Conservation (phyloP, 768 basidiomycete genomes). For the Tricholoma bakamatsutake region DNA sequence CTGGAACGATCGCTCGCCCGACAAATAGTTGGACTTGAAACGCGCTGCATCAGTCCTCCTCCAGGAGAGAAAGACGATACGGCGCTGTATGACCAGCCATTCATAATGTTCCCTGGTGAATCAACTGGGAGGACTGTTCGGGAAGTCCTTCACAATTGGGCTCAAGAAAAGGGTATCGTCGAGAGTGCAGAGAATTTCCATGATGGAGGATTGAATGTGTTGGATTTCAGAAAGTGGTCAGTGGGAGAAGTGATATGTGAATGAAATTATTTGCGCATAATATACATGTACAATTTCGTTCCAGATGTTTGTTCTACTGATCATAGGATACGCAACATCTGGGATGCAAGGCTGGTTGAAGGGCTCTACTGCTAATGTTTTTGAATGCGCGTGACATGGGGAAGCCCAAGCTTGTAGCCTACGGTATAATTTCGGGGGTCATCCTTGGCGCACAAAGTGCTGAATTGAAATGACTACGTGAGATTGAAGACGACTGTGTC, state of each 20-base stretch:
- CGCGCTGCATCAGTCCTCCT: constrained; percentile 38
- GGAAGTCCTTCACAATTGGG: constrained; percentile 51
- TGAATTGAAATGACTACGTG: neutral
- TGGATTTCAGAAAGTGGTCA: constrained; percentile 63
- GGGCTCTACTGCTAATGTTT: constrained; percentile 16
- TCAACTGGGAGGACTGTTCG: constrained; percentile 34
- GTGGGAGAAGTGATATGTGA: constrained; percentile 39
- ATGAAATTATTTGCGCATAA: neutral
- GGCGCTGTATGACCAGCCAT: constrained; percentile 66
- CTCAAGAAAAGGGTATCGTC: constrained; percentile 39
- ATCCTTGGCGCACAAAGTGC: constrained; percentile 59
- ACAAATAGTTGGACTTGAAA: constrained; percentile 82
- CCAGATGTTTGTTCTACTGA: neutral
- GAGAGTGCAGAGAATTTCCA: constrained; percentile 19
- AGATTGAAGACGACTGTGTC: constrained; percentile 7
- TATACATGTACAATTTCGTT: neutral
- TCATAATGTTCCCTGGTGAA: constrained; percentile 67
- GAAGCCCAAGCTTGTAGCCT: constrained; percentile 38
- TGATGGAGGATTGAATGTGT: constrained; percentile 34
- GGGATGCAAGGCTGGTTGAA: neutral
- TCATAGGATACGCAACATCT: neutral
- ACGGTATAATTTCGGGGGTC: constrained; percentile 44
- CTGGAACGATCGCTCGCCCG: constrained; percentile 75
- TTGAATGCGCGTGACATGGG: constrained; percentile 34
- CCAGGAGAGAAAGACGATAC: constrained; percentile 34